Percentiles rank a stretch among this genome's conserved stretches.
Evolutionary conservation across 2,329 filamentous ascomycete genomes (phyloP).

Genomic region (Aspergillus nomiae): DNA sequence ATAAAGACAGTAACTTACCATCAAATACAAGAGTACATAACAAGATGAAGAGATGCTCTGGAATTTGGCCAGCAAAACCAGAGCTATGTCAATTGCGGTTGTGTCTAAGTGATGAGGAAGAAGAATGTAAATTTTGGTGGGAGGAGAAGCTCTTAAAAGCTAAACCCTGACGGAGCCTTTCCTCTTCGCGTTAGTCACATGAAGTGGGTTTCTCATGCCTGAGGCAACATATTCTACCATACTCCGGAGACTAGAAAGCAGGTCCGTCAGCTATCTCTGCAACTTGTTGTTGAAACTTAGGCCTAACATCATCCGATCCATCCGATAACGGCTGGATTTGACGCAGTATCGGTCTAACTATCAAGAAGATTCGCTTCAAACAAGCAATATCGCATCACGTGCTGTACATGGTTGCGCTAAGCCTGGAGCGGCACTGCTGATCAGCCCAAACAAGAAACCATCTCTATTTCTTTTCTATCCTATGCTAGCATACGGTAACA

Average conservation of each 20-base stretch:
- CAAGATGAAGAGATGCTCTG: conserved; percentile 10
- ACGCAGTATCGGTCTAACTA: neutral
- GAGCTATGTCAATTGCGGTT: conserved; percentile 18
- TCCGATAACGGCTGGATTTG: neutral
- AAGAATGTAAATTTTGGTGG: conserved; percentile 19
- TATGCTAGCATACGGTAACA: neutral
- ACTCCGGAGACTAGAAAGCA: neutral
- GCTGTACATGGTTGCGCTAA: neutral
- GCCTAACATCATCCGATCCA: neutral
- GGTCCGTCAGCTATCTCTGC: neutral
- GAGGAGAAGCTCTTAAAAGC: conserved; percentile 8
- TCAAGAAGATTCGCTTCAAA: neutral
- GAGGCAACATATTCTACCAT: neutral
- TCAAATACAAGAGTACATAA: conserved; percentile 24
- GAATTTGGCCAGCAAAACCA: conserved; percentile 33
- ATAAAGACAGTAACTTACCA: conserved; percentile 29
- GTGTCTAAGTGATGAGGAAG: conserved; percentile 9
- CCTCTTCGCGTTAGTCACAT: conserved; percentile 10
- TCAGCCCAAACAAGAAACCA: neutral
- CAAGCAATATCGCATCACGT: neutral
- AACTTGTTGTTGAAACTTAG: neutral
- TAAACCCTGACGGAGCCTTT: conserved; percentile 6
- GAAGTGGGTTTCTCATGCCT: neutral
- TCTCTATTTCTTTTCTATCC: conserved; percentile 1
- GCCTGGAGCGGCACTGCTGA: neutral